phyloP scores from a whole-genome alignment of 2,329 filamentous ascomycete genomes.

The Ophiostoma australiae region DNA sequence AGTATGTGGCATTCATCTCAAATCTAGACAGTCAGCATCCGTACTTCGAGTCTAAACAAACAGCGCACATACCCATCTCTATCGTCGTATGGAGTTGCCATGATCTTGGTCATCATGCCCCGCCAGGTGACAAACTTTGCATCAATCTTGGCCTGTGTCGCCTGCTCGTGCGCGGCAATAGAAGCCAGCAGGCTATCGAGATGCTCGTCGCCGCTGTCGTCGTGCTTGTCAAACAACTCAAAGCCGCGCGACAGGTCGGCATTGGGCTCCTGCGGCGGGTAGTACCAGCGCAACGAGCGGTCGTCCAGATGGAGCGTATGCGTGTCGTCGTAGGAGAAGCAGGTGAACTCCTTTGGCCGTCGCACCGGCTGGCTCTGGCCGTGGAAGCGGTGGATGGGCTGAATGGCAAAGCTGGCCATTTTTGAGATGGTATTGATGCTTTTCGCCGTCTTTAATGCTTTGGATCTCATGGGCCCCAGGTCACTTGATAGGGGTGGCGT shows the following conservation, averaged over 20 bases:
- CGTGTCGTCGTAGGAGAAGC: constrained; percentile 86
- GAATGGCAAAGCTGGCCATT: constrained; percentile 38
- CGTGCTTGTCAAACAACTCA: constrained; percentile 73
- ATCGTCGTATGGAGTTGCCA: constrained; percentile 77
- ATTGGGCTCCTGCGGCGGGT: constrained; percentile 62
- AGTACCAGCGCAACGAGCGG: constrained; percentile 82
- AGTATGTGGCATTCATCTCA: constrained; percentile 91
- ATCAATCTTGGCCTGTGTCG: constrained; percentile 61
- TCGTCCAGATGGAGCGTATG: constrained; percentile 72
- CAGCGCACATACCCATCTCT: constrained; percentile 62
- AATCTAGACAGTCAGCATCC: constrained; percentile 51
- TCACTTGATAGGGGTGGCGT: neutral
- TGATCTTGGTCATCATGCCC: constrained; percentile 98
- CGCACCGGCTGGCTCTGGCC: constrained; percentile 66
- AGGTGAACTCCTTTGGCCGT: constrained; percentile 81
- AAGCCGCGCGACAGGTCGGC: constrained; percentile 76
- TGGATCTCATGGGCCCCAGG: neutral
- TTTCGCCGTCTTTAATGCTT: neutral
- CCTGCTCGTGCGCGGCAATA: constrained; percentile 66
- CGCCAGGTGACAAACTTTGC: constrained; percentile 87
- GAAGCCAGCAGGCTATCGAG: constrained; percentile 76
- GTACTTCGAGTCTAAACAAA: no score
- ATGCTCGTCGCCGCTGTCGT: constrained; percentile 79
- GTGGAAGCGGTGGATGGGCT: constrained; percentile 64
- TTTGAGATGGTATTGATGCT: neutral